phyloP scores from a whole-genome alignment of 179 eudicot species.

The Silene noctiflora region DNA sequence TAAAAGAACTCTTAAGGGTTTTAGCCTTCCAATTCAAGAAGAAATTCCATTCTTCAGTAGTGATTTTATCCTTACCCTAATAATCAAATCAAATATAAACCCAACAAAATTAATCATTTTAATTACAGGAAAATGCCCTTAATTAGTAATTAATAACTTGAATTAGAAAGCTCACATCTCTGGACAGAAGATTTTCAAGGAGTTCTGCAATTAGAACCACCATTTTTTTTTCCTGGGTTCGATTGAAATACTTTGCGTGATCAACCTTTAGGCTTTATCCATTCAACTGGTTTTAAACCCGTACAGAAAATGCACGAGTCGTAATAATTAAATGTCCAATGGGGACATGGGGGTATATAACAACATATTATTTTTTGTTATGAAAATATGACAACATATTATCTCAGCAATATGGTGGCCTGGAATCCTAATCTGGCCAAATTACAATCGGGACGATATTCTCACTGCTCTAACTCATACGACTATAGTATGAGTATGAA shows the following conservation, averaged over 20 bases:
- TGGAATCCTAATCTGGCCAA: too few species aligned
- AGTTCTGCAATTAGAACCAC: slow-evolving; percentile 38
- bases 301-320: too few species aligned
- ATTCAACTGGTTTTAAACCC: too few species aligned
- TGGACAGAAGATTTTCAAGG: slow-evolving; percentile 32
- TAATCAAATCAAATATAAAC: slow-evolving; percentile 1
- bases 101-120: slow-evolving; percentile 8
- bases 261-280: background rate
- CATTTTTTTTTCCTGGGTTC: slow-evolving; percentile 3
- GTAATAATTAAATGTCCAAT: too few species aligned
- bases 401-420: too few species aligned
- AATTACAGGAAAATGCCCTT: background rate
- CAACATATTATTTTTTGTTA: too few species aligned
- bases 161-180: slow-evolving; percentile 21
- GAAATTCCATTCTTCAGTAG: slow-evolving; percentile 37
- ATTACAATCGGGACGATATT: too few species aligned
- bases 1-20: slow-evolving; percentile 28
- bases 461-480: too few species aligned
- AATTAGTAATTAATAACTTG: background rate
- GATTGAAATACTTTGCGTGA: too few species aligned
- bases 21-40: slow-evolving; percentile 31
- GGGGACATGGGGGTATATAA: too few species aligned
- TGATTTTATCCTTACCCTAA: slow-evolving; percentile 32
- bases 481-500: too few species aligned
- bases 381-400: too few species aligned